Percentiles rank a stretch among this genome's conserved stretches.
These are phyloP conservation scores for Exophiala spinifera DNA, from an alignment of 2,329 filamentous ascomycete genomes.

Conservation along the genomic window DNA sequence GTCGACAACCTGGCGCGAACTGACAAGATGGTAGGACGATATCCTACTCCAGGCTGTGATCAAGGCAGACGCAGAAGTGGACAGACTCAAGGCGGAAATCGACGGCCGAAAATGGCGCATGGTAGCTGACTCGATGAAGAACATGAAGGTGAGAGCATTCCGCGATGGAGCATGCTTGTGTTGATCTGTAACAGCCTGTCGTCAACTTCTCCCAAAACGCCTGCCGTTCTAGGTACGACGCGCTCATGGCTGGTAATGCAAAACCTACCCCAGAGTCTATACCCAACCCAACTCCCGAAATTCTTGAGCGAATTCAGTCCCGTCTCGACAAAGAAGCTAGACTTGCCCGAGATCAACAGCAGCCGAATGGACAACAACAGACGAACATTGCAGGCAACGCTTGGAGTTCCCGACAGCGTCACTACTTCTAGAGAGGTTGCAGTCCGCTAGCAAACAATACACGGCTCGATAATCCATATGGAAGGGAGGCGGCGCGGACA, in stretches of 20 bases:
- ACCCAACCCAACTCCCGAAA: slow-evolving; percentile 22
- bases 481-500: background rate
- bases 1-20: background rate
- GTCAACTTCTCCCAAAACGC: slow-evolving; percentile 47
- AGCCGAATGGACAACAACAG: slow-evolving; percentile 4
- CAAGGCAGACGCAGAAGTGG: slow-evolving; percentile 43
- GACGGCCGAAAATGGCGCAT: slow-evolving; percentile 46
- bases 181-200: slow-evolving; percentile 22
- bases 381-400: slow-evolving; percentile 26
- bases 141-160: slow-evolving; percentile 30
- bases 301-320: slow-evolving; percentile 26
- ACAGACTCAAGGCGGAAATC: slow-evolving; percentile 40
- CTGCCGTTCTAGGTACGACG: slow-evolving; percentile 44
- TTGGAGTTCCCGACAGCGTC: slow-evolving; percentile 24
- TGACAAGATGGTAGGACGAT: slow-evolving; percentile 39
- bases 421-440: slow-evolving; percentile 16
- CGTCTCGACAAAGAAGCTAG: slow-evolving; percentile 23
- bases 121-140: slow-evolving; percentile 43
- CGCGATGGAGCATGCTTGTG: too few relatives aligned
- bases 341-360: slow-evolving; percentile 16
- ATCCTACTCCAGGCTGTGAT: slow-evolving; percentile 41
- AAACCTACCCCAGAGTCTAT: slow-evolving; percentile 42
- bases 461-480: background rate
- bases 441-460: background rate
- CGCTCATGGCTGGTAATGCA: slow-evolving; percentile 43